phyloP scores from a whole-genome alignment of 345 rosid genomes.

The Sonneratia caseolaris region DNA sequence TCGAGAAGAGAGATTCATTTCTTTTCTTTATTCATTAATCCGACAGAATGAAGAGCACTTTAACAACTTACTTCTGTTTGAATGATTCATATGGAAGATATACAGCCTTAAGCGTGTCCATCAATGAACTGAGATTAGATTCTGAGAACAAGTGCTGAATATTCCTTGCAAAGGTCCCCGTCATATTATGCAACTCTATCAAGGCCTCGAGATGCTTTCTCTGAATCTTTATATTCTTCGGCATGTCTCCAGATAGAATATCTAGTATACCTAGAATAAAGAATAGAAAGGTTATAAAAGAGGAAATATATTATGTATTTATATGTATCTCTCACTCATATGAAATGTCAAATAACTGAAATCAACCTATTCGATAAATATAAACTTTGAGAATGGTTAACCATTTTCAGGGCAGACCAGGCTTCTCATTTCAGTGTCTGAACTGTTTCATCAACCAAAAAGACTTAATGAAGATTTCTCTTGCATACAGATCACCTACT shows the following conservation, averaged over 20 bases:
- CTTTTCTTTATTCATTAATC: neutral
- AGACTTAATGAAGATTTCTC: neutral
- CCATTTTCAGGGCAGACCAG: neutral
- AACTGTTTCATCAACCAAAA: neutral
- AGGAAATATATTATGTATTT: neutral
- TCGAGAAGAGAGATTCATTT: neutral
- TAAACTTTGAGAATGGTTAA: neutral
- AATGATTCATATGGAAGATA: conserved; percentile 80
- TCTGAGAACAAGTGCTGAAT: conserved; percentile 87
- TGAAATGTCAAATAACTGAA: neutral
- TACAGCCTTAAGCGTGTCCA: conserved; percentile 81
- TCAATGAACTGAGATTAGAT: conserved; percentile 60
- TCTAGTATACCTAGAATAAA: conserved; percentile 63
- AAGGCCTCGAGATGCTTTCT: conserved; percentile 86
- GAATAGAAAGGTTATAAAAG: conserved; percentile 12
- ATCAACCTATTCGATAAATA: neutral
- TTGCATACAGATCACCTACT: neutral
- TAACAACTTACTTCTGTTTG: conserved; percentile 64
- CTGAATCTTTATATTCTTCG: conserved; percentile 84
- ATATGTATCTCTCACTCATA: neutral
- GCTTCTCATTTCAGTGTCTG: neutral
- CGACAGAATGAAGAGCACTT: neutral
- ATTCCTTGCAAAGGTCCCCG: conserved; percentile 79
- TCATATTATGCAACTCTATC: conserved; percentile 83
- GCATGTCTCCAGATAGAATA: conserved; percentile 81